These are phyloP conservation scores for Lithospermum erythrorhizon DNA, from an alignment of 257 asterid genomes.

Conservation along the genomic window DNA sequence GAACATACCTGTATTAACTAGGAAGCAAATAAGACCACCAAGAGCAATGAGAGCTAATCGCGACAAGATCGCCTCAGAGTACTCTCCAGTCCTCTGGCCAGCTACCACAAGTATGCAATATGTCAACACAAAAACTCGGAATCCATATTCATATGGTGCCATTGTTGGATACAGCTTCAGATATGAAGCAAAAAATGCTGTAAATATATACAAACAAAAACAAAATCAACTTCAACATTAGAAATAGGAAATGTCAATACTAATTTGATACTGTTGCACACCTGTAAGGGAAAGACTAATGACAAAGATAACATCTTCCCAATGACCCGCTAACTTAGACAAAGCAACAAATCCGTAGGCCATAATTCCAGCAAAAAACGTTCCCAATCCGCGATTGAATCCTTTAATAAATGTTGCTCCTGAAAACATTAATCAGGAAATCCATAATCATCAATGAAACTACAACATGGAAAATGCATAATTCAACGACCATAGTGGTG, in stretches of 20 bases:
- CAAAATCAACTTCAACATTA: background rate
- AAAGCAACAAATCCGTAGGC: constrained; percentile 39
- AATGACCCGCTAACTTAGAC: constrained; percentile 25
- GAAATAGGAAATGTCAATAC: background rate
- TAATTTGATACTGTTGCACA: background rate
- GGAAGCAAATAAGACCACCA: constrained; percentile 32
- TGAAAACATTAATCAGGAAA: constrained; percentile 3
- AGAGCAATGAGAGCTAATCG: constrained; percentile 34
- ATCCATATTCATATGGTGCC: constrained; percentile 46
- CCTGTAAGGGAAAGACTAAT: constrained; percentile 41
- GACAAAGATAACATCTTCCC: constrained; percentile 33
- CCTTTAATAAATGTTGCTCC: constrained; percentile 63
- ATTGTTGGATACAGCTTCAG: constrained; percentile 32
- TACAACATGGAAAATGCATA: too few relatives aligned
- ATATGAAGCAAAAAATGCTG: constrained; percentile 29
- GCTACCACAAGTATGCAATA: constrained; percentile 42
- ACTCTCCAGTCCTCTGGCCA: constrained; percentile 24
- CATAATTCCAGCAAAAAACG: constrained; percentile 46
- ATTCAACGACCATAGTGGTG: too few relatives aligned
- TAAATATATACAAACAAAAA: background rate
- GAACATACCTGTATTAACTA: constrained; percentile 25
- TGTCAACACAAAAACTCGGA: constrained; percentile 35
- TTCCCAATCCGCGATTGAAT: constrained; percentile 61
- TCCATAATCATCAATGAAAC: background rate
- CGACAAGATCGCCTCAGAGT: constrained; percentile 17